phyloP scores from a whole-genome alignment of 1,284 basidiomycete genomes.

The Malassezia nana region DNA sequence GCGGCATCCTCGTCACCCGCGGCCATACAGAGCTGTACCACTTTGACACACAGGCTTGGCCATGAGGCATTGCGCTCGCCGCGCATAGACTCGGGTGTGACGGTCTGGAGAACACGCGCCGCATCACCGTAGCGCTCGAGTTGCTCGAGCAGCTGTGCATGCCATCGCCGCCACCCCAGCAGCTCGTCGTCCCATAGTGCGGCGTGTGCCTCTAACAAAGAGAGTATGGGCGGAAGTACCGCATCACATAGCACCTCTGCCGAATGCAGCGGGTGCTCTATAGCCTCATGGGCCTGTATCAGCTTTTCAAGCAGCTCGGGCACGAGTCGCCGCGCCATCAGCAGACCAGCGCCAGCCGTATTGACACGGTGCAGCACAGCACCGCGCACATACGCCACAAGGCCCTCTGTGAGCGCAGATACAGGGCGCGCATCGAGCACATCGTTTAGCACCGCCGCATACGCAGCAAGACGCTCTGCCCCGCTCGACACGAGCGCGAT shows the following conservation, averaged over 20 bases:
- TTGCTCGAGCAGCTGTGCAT: slow-evolving; percentile 74
- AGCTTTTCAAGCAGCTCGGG: neutral
- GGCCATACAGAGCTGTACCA: slow-evolving; percentile 86
- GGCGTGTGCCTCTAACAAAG: neutral
- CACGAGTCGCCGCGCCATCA: slow-evolving; percentile 5
- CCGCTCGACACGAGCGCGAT: neutral
- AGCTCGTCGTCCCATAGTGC: slow-evolving; percentile 11
- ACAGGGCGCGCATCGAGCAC: neutral
- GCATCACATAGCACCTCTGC: neutral
- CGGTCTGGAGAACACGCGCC: slow-evolving; percentile 77
- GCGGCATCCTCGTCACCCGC: slow-evolving; percentile 87
- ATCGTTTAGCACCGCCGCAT: neutral
- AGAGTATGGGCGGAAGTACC: neutral
- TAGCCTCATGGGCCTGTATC: neutral
- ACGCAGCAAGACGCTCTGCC: slow-evolving; percentile 3
- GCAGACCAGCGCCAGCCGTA: slow-evolving; percentile 9
- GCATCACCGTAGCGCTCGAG: slow-evolving; percentile 89
- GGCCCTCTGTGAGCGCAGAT: neutral
- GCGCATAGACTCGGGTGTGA: slow-evolving; percentile 81
- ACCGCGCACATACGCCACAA: slow-evolving; percentile 2
- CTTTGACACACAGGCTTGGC: slow-evolving; percentile 82
- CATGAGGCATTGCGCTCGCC: slow-evolving; percentile 69
- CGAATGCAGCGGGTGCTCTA: neutral
- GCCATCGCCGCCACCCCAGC: slow-evolving; percentile 65
- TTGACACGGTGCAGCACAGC: slow-evolving; percentile 5